Conservation (phyloP, 1,284 basidiomycete genomes). For the Naganishia albida region DNA sequence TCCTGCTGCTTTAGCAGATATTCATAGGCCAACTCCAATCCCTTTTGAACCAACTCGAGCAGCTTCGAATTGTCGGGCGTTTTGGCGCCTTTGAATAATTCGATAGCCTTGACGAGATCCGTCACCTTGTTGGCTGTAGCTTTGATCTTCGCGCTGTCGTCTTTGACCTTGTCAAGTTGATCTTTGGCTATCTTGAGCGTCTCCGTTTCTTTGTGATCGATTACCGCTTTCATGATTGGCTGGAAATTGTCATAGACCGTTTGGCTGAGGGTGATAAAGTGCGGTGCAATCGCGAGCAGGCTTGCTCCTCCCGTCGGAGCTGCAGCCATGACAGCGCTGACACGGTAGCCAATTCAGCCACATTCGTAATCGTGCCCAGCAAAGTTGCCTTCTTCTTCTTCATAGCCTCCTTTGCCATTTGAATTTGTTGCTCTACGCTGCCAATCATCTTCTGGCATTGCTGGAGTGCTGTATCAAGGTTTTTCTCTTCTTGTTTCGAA, state of each 20-base stretch:
- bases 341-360: neutral
- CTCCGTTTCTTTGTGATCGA: neutral
- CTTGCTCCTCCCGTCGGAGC: constrained; percentile 9
- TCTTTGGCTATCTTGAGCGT: neutral
- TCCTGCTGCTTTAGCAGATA: neutral
- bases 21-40: neutral
- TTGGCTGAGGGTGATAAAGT: neutral
- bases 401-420: constrained; percentile 1
- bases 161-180: constrained; percentile 1
- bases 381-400: neutral
- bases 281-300: constrained; percentile 1
- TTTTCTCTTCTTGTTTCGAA: neutral
- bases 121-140: neutral
- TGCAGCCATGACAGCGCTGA: neutral
- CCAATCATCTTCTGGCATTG: neutral
- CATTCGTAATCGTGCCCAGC: neutral
- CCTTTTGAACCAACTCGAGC: neutral
- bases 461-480: neutral
- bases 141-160: neutral
- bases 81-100: neutral
- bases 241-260: neutral
- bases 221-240: neutral
- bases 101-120: constrained; percentile 8
- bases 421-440: neutral
- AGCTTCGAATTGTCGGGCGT: constrained; percentile 12